phyloP scores from a whole-genome alignment of 495 filamentous ascomycete species.

The Haplographium delicatum region DNA sequence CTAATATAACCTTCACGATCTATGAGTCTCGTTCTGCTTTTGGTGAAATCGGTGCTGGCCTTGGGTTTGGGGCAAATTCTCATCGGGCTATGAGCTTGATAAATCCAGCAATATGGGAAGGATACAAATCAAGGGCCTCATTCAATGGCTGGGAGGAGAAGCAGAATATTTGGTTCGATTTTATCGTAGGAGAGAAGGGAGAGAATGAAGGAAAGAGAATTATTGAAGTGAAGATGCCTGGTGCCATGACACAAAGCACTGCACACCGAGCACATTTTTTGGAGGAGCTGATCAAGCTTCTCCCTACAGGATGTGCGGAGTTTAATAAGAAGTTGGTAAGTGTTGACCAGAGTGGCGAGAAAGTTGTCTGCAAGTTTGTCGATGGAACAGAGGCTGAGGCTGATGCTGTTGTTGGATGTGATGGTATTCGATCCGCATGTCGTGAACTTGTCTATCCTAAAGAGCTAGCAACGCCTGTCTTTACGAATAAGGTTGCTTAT shows the following conservation, averaged over 20 bases:
- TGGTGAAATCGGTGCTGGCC: constrained; percentile 50
- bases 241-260: constrained; percentile 6
- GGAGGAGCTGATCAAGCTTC: constrained; percentile 48
- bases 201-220: constrained; percentile 13
- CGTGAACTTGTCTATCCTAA: constrained; percentile 33
- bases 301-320: constrained; percentile 38
- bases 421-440: constrained; percentile 47
- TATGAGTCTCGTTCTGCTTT: constrained; percentile 17
- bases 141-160: constrained; percentile 20
- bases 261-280: constrained; percentile 54
- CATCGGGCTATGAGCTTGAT: constrained; percentile 49
- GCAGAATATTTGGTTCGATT: constrained; percentile 23
- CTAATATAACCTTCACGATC: constrained; percentile 14
- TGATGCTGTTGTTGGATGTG: constrained; percentile 50
- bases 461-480: constrained; percentile 34
- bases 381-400: constrained; percentile 43
- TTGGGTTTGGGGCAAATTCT: constrained; percentile 55
- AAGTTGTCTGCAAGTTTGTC: constrained; percentile 34
- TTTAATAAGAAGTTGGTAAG: constrained; percentile 34
- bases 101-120: constrained; percentile 38
- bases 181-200: constrained; percentile 10
- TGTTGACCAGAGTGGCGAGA: constrained; percentile 11
- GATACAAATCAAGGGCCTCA: constrained; percentile 19
- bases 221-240: constrained; percentile 7
- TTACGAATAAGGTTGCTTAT: constrained; percentile 41